Evolutionary conservation across 208 protist species (phyloP).

Genomic region (Leishmania braziliensis): DNA sequence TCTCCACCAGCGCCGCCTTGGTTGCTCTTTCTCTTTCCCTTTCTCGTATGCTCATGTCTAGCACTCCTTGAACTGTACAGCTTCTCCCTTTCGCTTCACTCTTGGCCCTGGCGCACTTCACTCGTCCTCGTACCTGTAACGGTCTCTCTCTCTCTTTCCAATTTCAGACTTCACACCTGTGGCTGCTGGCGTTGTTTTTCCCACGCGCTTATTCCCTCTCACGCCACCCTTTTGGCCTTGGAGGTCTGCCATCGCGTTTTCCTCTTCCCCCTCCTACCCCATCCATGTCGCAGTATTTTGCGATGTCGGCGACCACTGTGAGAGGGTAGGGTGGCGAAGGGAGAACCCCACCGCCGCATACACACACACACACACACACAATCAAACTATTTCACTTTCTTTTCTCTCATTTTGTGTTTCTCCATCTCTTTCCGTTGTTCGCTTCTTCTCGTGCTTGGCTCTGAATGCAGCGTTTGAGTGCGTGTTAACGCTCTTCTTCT

Average conservation of each 20-base stretch:
- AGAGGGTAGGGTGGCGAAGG: neutral
- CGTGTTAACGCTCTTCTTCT: neutral
- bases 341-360: neutral
- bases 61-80: neutral
- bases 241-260: neutral
- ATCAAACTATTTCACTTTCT: neutral
- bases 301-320: neutral
- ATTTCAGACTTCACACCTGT: conserved; percentile 1
- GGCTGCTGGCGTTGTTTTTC: neutral
- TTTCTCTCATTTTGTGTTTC: conserved; percentile 4
- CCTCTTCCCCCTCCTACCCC: neutral
- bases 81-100: neutral
- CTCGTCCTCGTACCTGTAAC: neutral
- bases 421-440: conserved; percentile 5
- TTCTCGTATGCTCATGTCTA: neutral
- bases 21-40: conserved; percentile 2
- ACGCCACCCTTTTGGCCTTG: neutral
- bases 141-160: conserved; percentile 18
- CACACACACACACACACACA: neutral
- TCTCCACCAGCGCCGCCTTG: neutral
- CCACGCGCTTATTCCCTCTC: neutral
- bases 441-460: neutral
- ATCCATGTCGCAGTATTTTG: neutral
- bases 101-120: neutral
- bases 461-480: neutral